Evolutionary conservation across 2,329 filamentous ascomycete genomes (phyloP), one percentile per base, ranked within the genome.

Genomic region (Nothophaeocryptopus gaeumannii): DNA sequence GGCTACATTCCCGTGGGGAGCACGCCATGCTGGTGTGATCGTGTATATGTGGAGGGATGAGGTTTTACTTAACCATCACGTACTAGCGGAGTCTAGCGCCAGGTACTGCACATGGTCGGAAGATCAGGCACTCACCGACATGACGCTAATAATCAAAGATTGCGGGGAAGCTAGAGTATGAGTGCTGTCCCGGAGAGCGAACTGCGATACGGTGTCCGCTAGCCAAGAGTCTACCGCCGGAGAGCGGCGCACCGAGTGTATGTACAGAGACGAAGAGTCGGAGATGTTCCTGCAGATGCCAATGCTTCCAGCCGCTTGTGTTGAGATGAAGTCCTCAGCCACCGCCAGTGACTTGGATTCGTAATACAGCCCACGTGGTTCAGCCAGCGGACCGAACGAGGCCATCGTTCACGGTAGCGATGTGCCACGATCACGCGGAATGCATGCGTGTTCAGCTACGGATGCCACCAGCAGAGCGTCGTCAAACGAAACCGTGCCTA

Each of bases 31-130:
- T 53, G 30, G 36, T 29, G 33, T 26, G 29, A 34, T 34, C 32
- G 42, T 39, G 30, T 36, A 39, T 34, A 37, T 31, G 41, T 33
- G 40, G 45, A 40, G 38, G 39, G 37, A 35, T 43, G 45, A 49
- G 39, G 29, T 45, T 41, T 53, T 53, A 53, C 50, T 45, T 53
- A 46, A 49, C 41, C 50, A 49, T 53, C 50, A 49, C 50, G 50
- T 53, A 53, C 36, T 47, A 48, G 45, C 41, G 45, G 33, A 31
- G 36, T 16, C 33, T 49, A 49, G 50, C 43, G 36, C 47, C 50
- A 53, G 50, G 50, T 42, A 53, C 45, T 37, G 44, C 49, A 51
- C 44, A 39, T 47, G 39, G 49, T 34, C 38, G 47, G 49, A 33
- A 20, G 44, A 51, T 46, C 44, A 40, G 32, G 30, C 39, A 32